Evolutionary conservation across 805 yeast genomes (phyloP), one percentile per base, ranked within the genome.

Genomic region (Candida endomychidarum): DNA sequence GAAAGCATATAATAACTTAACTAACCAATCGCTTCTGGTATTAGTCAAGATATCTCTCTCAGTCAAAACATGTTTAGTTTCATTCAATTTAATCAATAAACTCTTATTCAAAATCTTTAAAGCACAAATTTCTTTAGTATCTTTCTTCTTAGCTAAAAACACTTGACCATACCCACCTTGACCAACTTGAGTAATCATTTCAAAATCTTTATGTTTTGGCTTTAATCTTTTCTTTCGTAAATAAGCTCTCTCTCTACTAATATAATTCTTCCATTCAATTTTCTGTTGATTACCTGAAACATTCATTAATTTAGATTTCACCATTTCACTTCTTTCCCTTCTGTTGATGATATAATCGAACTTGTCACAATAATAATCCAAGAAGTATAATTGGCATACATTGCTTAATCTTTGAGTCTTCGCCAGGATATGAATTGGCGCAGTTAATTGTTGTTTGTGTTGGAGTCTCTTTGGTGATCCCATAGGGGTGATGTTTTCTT

Each of bases 111-210:
- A 74, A 10, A 93, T 86, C 61, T 93, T 93, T 53, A 93, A 72
- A 2, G 99, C 99, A 64, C 96, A 91, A 34, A 93, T 84, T 63
- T 93, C 99, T 48, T 82, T 80, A 1, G 98, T 89, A 56, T 93
- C 99, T 50, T 81, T 83, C 71, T 93, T 93, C 50, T 90, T 78
- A 1, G 99, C 97, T 47, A 93, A 68, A 54, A 87, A 93, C n/a
- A 93, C 99, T 65, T 93, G 97, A 17, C 99, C 99, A 58, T 93
- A 93, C 3, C 99, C 99, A 57, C 99, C 99, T 69, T 93, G 99
- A 10, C 99, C 99, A 22, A 93, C 97, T 67, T 93, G 99, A 1
- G 99, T 93, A 50, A 93, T 83, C 72, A 91, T 86, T 58, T 89
- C 95, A 59, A 93, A 93, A 62, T 93, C 99, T 52, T 90, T 90